Conservation (phyloP, 2,329 filamentous ascomycete genomes). For the Aphanocladium album region DNA sequence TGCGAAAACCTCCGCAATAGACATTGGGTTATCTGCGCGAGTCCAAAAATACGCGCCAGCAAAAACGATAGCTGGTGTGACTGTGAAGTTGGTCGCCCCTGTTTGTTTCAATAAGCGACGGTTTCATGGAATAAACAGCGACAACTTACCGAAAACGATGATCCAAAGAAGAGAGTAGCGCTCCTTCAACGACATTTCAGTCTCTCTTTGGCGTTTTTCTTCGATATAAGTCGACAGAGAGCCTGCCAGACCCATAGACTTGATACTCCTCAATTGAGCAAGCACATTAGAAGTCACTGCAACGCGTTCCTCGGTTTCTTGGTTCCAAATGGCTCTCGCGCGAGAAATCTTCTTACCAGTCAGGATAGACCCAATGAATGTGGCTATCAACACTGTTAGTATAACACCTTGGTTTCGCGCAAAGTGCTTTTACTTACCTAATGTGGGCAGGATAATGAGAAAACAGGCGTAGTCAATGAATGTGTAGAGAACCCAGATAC, state of each 20-base stretch:
- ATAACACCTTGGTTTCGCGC: too few relatives aligned
- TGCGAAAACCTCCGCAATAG: not conserved
- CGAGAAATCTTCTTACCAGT: not conserved
- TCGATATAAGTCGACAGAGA: not conserved
- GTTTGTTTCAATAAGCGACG: too few relatives aligned
- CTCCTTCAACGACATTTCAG: not conserved
- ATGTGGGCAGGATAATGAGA: not conserved
- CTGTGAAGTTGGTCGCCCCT: not conserved
- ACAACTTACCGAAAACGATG: not conserved
- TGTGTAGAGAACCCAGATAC: not conserved
- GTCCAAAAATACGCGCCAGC: slow-evolving; percentile 2
- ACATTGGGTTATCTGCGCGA: not conserved
- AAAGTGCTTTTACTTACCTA: not conserved
- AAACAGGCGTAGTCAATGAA: not conserved
- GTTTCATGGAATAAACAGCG: too few relatives aligned
- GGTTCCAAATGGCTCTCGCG: not conserved
- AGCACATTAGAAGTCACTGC: not conserved
- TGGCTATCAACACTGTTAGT: not conserved
- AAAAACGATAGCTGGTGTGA: not conserved
- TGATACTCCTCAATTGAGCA: slow-evolving; percentile 1
- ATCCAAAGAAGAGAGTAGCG: not conserved
- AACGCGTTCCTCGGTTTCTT: not conserved
- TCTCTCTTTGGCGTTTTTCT: not conserved
- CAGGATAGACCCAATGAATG: not conserved
- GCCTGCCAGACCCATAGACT: not conserved